Conservation (phyloP, 352 stramenopile genomes). For the Phytophthora pluvialis region DNA sequence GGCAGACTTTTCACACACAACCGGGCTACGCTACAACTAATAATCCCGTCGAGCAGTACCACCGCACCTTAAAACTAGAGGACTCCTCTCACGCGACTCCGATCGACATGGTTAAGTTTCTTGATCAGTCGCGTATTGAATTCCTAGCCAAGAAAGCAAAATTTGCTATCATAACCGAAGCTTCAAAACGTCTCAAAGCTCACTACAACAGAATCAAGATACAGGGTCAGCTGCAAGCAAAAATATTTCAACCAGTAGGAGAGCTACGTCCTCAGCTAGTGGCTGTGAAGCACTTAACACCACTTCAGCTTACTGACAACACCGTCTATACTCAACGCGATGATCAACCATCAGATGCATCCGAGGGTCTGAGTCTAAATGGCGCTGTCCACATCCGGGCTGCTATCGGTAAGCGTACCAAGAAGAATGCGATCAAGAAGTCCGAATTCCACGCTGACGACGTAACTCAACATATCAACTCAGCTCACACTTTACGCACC, state of each 20-base stretch:
- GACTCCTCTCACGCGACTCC: neutral
- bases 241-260: neutral
- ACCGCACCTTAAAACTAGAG: neutral
- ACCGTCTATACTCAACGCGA: too few species aligned
- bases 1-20: neutral
- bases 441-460: neutral
- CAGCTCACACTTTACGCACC: neutral
- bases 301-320: neutral
- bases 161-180: neutral
- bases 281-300: neutral
- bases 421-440: neutral
- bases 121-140: neutral
- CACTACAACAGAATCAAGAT: neutral
- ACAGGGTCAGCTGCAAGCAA: neutral
- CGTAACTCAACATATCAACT: neutral
- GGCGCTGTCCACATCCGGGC: too few species aligned
- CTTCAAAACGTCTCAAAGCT: neutral
- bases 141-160: neutral
- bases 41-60: neutral
- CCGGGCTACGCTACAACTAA: neutral
- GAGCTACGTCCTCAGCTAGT: neutral
- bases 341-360: too few species aligned
- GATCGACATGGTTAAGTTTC: neutral
- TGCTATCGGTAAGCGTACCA: too few species aligned
- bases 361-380: too few species aligned